phyloP scores from a whole-genome alignment of 345 rosid genomes.

The Bruguiera parviflora region DNA sequence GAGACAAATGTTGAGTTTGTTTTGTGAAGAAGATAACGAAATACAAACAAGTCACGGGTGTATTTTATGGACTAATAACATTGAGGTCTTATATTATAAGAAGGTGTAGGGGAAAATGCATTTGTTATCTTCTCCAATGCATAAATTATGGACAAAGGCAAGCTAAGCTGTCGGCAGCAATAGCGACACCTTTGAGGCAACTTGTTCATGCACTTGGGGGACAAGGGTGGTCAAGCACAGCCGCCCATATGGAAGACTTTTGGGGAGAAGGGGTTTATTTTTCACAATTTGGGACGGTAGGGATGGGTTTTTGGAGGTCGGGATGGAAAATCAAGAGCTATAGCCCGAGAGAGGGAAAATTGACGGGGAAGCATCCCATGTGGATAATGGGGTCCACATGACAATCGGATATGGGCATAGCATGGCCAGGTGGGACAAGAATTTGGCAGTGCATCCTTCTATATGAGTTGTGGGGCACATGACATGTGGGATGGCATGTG shows the following conservation, averaged over 20 bases:
- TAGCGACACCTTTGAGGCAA: slow-evolving; percentile 67
- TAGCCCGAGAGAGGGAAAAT: neutral
- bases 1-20: neutral
- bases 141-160: slow-evolving; percentile 72
- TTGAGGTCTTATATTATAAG: slow-evolving; percentile 15
- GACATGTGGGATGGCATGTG: slow-evolving; percentile 42
- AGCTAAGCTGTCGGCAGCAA: slow-evolving; percentile 74
- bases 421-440: slow-evolving; percentile 10
- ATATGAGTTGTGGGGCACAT: slow-evolving; percentile 39
- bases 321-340: slow-evolving; percentile 35
- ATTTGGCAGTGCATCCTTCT: slow-evolving; percentile 3
- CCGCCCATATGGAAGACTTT: slow-evolving; percentile 51
- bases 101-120: slow-evolving; percentile 1
- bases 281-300: slow-evolving; percentile 30
- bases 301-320: slow-evolving; percentile 32
- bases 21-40: neutral
- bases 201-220: slow-evolving; percentile 51
- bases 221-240: slow-evolving; percentile 66
- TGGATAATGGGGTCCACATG: slow-evolving; percentile 5
- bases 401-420: neutral
- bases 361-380: slow-evolving; percentile 23
- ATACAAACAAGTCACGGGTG: slow-evolving; percentile 27
- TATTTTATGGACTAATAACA: slow-evolving; percentile 26
- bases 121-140: slow-evolving; percentile 13
- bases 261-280: neutral